Evolutionary conservation across 1,284 basidiomycete genomes (phyloP), one percentile per base, ranked within the genome.

Genomic region (Leccinum pachyderme): DNA sequence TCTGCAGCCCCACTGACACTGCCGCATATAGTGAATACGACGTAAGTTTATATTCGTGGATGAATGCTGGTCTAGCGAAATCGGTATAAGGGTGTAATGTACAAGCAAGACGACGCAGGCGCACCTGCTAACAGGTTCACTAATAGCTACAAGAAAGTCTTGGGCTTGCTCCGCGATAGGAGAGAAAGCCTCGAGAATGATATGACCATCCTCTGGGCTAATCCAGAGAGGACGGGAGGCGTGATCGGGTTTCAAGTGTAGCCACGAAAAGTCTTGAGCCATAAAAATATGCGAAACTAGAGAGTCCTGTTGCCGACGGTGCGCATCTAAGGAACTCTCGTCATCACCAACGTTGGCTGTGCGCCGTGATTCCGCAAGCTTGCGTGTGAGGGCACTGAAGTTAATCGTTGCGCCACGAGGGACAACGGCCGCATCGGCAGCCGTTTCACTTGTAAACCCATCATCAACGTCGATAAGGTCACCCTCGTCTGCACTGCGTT

Each of bases 31-130:
- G 81, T 25, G 95, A 98, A 73, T 98, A 97, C 47, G 95, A 90
- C 49, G 96, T 98, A 67, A 99, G 86, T 75, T 97, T 95, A 82
- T 98, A 99, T 79, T 99, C 97, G 76, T 99, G 97, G 60, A 99
- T 96, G 74, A 97, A 93, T 32, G 92, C 88, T 43, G 97, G 97
- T 77, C 94, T 95, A 69, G n/a, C 43, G 58, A 63, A 53, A 53
- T 63, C 52, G 44, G 60, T 67, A 59, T 69, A 63, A 64, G 65
- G 49, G 37, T 52, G 59, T 65, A 57, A 71, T 63, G 61, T 72
- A 72, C 69, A 63, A 53, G 53, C 47, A 44, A 54, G 49, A 29
- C 32, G 48, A 47, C 58, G 51, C 29, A 54, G 59, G 73, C 89
- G 74, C 73, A 95, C 93, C 97, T 89, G 79, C 95, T 98, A 68